phyloP scores from a whole-genome alignment of 1,284 basidiomycete species.

The Schizophyllum commune region DNA sequence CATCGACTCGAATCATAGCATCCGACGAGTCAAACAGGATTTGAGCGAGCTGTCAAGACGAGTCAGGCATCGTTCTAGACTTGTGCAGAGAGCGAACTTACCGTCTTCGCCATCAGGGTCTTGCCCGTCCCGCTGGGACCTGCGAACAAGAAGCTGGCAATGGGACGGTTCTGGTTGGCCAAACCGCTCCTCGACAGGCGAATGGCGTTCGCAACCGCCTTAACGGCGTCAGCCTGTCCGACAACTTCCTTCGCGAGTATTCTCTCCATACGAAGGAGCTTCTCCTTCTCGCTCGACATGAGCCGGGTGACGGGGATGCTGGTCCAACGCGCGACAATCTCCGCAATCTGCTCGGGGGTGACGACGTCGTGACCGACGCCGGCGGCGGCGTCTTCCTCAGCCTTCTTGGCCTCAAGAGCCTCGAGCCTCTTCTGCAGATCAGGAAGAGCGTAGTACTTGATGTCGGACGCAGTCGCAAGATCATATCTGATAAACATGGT shows the following conservation, averaged over 20 bases:
- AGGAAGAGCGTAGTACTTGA: constrained; percentile 91
- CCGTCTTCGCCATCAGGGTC: constrained; percentile 87
- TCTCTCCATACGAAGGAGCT: constrained; percentile 75
- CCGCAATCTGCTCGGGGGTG: constrained; percentile 85
- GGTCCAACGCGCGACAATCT: constrained; percentile 86
- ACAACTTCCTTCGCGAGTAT: constrained; percentile 65
- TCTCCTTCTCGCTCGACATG: constrained; percentile 88
- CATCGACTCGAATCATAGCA: constrained; percentile 89
- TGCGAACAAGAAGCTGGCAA: constrained; percentile 91
- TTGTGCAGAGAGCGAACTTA: constrained; percentile 28
- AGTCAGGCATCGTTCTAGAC: constrained; percentile 7
- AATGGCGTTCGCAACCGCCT: constrained; percentile 87
- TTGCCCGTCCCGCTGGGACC: constrained; percentile 90
- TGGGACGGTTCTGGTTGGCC: constrained; percentile 75
- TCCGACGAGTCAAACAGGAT: constrained; percentile 86
- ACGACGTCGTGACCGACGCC: constrained; percentile 69
- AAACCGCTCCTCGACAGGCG: constrained; percentile 87
- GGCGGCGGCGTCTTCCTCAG: constrained; percentile 55
- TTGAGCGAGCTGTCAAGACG: constrained; percentile 63
- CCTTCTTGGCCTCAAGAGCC: constrained; percentile 66
- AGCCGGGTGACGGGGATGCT: constrained; percentile 87
- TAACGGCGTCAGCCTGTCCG: constrained; percentile 86
- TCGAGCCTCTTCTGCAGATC: constrained; percentile 79
- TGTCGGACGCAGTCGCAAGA: constrained; percentile 81
- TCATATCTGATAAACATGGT: constrained; percentile 52